phyloP scores from a whole-genome alignment of 805 yeast species.

The Starmerella bombi region DNA sequence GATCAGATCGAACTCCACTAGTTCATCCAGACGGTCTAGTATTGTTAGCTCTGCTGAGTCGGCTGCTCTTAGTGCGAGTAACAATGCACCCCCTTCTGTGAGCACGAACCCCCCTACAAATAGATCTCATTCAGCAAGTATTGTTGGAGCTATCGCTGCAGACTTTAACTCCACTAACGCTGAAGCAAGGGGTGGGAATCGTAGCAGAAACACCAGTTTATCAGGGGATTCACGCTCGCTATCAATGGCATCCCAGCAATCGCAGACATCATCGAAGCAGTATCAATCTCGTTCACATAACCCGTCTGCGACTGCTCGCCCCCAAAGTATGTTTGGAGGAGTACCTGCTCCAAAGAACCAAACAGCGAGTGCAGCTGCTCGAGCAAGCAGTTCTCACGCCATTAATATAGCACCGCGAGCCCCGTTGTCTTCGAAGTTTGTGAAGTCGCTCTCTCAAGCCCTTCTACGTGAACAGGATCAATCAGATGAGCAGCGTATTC shows the following conservation, averaged over 20 bases:
- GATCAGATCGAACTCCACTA: not conserved
- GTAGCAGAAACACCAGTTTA: too few relatives aligned
- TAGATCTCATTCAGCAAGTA: not conserved
- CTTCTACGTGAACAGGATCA: conserved; percentile 9
- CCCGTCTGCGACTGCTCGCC: too few relatives aligned
- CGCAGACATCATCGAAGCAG: too few relatives aligned
- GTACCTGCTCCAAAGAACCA: conserved; percentile 1
- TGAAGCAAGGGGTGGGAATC: too few relatives aligned
- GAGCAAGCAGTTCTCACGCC: conserved; percentile 14
- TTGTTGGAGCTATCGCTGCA: too few relatives aligned
- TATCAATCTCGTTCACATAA: too few relatives aligned
- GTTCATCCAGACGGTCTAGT: not conserved
- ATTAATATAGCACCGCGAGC: conserved; percentile 15
- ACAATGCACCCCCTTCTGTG: too few relatives aligned
- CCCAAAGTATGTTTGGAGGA: conserved; percentile 6
- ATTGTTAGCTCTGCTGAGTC: not conserved
- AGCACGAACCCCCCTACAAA: too few relatives aligned
- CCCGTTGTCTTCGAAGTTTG: conserved; percentile 15
- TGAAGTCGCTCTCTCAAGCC: conserved; percentile 13
- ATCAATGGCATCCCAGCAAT: too few relatives aligned
- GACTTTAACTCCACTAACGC: too few relatives aligned
- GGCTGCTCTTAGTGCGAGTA: too few relatives aligned
- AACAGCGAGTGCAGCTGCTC: conserved; percentile 18
- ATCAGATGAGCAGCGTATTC: not conserved
- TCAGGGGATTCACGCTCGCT: too few relatives aligned